Percentiles rank a stretch among this genome's conserved stretches.
Conservation (phyloP, 225 moss, liverwort and hornwort genomes). For the Thuidium tamariscinum region DNA sequence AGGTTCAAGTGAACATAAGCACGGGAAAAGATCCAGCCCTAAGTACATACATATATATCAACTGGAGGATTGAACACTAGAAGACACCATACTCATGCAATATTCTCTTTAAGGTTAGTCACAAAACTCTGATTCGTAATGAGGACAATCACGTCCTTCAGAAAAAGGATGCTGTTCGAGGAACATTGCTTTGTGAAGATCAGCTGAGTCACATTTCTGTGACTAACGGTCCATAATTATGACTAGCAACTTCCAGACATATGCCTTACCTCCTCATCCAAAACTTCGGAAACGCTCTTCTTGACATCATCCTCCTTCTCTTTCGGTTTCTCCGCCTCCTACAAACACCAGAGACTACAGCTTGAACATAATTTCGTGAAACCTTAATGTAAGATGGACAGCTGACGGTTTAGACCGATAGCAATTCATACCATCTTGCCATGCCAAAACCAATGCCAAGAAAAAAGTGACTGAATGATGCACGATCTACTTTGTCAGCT, state of each 20-base stretch:
- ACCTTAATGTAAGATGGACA: background rate
- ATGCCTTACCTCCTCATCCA: slow-evolving; percentile 70
- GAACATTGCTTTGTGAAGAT: background rate
- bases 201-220: background rate
- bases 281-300: slow-evolving; percentile 43
- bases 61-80: background rate
- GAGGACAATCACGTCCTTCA: background rate
- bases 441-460: background rate
- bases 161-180: background rate
- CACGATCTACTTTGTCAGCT: background rate
- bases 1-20: background rate
- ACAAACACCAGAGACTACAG: background rate
- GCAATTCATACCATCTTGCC: background rate
- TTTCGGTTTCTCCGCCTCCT: slow-evolving; percentile 77
- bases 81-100: background rate
- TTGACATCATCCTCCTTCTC: slow-evolving; percentile 62
- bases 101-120: background rate
- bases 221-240: no score
- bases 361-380: background rate
- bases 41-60: background rate
- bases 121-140: background rate
- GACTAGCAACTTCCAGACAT: background rate
- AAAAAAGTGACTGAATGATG: background rate
- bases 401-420: background rate
- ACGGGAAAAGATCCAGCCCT: background rate